Conservation (phyloP, 2,329 filamentous ascomycete genomes). For the Juglanconis juglandina region DNA sequence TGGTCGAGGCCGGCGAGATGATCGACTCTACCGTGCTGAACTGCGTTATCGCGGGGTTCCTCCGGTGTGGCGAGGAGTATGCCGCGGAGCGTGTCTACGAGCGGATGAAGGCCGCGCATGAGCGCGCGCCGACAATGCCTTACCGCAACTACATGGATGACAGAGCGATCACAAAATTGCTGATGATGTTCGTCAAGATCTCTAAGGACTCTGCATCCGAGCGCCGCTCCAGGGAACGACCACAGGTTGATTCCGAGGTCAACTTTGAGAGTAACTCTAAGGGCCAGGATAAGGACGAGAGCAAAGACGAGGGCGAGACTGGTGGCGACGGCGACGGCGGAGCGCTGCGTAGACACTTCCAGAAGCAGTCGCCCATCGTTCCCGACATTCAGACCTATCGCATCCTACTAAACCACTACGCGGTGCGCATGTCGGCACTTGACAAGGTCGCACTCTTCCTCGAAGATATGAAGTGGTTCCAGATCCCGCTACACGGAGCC, state of each 20-base stretch:
- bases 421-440: constrained; percentile 66
- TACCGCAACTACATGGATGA: constrained; percentile 44
- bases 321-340: background rate
- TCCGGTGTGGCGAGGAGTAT: constrained; percentile 70
- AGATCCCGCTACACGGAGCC: constrained; percentile 67
- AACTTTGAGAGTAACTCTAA: background rate
- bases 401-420: constrained; percentile 74
- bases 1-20: constrained; percentile 81
- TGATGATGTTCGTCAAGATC: constrained; percentile 57
- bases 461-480: constrained; percentile 72
- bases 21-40: constrained; percentile 87
- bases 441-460: constrained; percentile 67
- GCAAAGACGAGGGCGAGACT: background rate
- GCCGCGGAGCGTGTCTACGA: constrained; percentile 79
- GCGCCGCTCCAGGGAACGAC: background rate
- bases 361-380: constrained; percentile 61
- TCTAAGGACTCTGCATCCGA: constrained; percentile 48
- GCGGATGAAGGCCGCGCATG: constrained; percentile 70
- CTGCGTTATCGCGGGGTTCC: constrained; percentile 74
- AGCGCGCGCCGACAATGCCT: constrained; percentile 36
- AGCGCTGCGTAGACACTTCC: constrained; percentile 49
- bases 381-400: constrained; percentile 79
- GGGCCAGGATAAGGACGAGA: background rate
- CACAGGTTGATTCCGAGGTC: background rate
- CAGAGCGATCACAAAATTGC: constrained; percentile 49